Evolutionary conservation across 2,329 filamentous ascomycete genomes (phyloP), one percentile per base, ranked within the genome.

Genomic region (Aspergillus tubingensis): DNA sequence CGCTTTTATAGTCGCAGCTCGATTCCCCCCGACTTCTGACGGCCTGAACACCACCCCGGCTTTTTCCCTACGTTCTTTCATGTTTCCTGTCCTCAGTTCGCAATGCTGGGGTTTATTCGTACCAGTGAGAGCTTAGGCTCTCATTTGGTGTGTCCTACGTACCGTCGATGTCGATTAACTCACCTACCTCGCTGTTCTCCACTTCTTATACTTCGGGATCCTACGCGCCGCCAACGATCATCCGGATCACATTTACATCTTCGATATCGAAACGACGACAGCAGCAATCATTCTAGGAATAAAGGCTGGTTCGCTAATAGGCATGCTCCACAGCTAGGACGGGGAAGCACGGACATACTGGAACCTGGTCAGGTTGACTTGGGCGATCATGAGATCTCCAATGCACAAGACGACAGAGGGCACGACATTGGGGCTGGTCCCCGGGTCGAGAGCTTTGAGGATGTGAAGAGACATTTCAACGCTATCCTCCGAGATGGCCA

Each of bases 401-500:
- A 36, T 11, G 32, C 32, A 36, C 32, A 36, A 13, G 11, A 36
- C 32, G 32, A 36, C 32, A 36, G 10, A 13, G 32, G 39, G 21
- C 8, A 15, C 32, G 11, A 36, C 32, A 36, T 36, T 36, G 32
- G 39, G 21, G 11, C 30, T 7, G 21, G 39, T 23, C 17, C 44
- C 19, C 43, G 32, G 27, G 25, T 44, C 53, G 44, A 19, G 19
- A 38, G 44, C 17, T 25, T 32, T 36, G 41, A 41, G 53, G 15
- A 47, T 21, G 44, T 65, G 27, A 43, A 61, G 30, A n/a, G 36
- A 23, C 43, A 56, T 48, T 72, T 76, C 59, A 66, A 70, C 58
- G 59, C 59, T 10, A 67, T 73, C 23, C 59, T 80, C 53, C 62
- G 71, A 59, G 68, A 76, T 59, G 72, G 69, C 25, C 75, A 80